Conservation (phyloP, 2,329 filamentous ascomycete genomes). For the Sarocladium oryzae region DNA sequence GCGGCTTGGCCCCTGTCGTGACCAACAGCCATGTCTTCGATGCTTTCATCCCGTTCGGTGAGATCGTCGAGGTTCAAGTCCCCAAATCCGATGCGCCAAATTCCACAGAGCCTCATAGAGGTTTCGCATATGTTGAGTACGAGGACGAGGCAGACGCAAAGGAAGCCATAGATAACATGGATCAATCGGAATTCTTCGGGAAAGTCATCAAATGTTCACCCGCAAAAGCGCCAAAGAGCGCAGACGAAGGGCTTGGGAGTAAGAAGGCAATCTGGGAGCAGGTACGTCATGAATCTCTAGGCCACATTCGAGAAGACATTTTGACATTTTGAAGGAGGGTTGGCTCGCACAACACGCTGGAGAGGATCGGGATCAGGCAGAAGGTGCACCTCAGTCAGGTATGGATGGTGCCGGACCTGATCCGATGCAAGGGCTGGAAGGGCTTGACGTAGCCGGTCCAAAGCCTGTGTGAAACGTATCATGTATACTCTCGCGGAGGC, state of each 20-base stretch:
- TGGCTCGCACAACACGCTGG: conserved; percentile 86
- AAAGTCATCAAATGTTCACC: conserved; percentile 85
- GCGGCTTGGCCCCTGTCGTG: conserved; percentile 75
- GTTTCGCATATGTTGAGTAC: conserved; percentile 96
- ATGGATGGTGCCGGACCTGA: conserved; percentile 57
- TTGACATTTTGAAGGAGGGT: conserved; percentile 60
- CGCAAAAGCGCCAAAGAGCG: conserved; percentile 86
- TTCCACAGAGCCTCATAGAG: conserved; percentile 72
- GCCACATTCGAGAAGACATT: neutral
- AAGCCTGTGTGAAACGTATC: conserved; percentile 56
- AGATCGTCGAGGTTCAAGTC: conserved; percentile 84
- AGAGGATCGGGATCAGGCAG: conserved; percentile 64
- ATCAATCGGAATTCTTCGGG: conserved; percentile 91
- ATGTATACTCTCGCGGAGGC: conserved; percentile 12
- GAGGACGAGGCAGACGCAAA: conserved; percentile 78
- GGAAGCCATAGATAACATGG: conserved; percentile 99
- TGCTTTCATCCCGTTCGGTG: conserved; percentile 94
- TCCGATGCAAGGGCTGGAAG: conserved; percentile 94
- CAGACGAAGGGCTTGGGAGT: conserved; percentile 80
- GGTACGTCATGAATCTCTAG: conserved; percentile 44
- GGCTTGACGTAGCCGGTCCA: conserved; percentile 88
- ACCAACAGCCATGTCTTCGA: conserved; percentile 72
- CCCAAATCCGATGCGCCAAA: conserved; percentile 82
- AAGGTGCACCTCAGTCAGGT: conserved; percentile 26
- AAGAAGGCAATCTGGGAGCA: conserved; percentile 97